A percentile compares a stretch with the other conserved stretches of the same genome.
Conservation (phyloP, 176 grass and related monocot genomes). For the Pharus latifolius region DNA sequence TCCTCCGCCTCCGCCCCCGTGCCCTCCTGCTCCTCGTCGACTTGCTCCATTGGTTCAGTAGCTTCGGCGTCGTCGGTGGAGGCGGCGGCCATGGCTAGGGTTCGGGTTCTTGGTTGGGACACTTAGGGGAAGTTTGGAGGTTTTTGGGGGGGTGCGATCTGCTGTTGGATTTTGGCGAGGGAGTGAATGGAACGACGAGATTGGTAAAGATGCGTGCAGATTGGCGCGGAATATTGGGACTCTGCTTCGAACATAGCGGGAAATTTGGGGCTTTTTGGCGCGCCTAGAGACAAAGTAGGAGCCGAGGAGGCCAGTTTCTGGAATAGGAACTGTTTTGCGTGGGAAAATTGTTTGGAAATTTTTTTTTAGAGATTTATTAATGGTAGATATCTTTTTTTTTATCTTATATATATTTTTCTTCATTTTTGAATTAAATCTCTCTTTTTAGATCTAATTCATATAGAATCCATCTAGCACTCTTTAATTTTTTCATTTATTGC, state of each 20-base stretch:
- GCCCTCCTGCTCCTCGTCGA: not conserved
- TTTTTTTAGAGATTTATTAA: too few species aligned
- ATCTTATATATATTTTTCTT: too few species aligned
- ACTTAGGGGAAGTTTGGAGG: not conserved
- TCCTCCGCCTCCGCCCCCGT: not conserved
- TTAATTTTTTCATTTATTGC: too few species aligned
- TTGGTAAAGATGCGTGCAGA: not conserved
- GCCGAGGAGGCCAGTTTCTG: too few species aligned
- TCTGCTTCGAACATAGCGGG: not conserved
- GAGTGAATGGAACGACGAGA: not conserved
- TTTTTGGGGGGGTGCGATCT: not conserved
- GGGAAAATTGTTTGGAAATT: too few species aligned
- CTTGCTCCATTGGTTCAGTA: not conserved
- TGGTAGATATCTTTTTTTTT: too few species aligned
- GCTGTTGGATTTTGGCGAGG: not conserved
- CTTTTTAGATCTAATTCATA: too few species aligned
- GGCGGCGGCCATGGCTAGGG: slow-evolving; percentile 17
- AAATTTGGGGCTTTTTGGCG: slow-evolving; percentile 10
- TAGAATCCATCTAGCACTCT: too few species aligned
- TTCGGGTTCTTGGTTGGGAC: not conserved
- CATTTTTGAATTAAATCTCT: too few species aligned
- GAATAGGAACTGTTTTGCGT: too few species aligned
- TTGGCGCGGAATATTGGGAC: not conserved
- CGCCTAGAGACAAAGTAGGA: too few species aligned
- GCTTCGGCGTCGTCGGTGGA: not conserved